These are phyloP conservation scores for Edaphochlamys debaryana DNA, from an alignment of 139 green algal genomes.

Conservation along the genomic window DNA sequence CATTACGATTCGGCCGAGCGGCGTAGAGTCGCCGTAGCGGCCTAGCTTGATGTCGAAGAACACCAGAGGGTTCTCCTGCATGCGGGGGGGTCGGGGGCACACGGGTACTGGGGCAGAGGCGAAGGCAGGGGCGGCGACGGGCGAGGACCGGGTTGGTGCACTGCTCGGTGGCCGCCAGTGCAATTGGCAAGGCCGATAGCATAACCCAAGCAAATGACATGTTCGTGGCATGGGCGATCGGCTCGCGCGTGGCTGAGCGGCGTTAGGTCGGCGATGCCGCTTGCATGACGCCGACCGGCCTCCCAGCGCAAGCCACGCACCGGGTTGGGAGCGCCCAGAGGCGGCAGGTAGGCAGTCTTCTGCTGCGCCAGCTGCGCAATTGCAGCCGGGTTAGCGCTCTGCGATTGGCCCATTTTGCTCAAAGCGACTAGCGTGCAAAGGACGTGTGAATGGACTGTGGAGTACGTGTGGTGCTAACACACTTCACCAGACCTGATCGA, in stretches of 20 bases:
- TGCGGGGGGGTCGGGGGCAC: background rate
- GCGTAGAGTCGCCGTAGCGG: conserved; percentile 72
- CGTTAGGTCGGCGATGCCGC: background rate
- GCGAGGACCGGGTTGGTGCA: background rate
- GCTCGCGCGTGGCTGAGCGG: no score
- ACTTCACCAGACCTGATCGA: no score
- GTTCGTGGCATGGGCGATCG: background rate
- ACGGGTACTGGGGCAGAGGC: background rate
- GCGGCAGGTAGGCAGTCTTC: conserved; percentile 48
- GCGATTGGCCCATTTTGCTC: conserved; percentile 34
- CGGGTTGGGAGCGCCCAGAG: conserved; percentile 76
- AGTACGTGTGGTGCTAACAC: no score
- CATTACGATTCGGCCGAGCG: conserved; percentile 86
- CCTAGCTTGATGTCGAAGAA: conserved; percentile 94
- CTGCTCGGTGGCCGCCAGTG: background rate
- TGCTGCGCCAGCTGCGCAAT: conserved; percentile 57
- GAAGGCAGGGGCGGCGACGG: background rate
- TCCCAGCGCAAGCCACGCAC: conserved; percentile 13
- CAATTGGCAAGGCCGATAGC: background rate
- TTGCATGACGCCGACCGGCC: background rate
- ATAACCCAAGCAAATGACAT: background rate
- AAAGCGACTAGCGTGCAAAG: no score
- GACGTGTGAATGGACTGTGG: no score
- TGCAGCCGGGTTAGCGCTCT: conserved; percentile 43
- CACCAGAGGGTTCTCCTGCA: conserved; percentile 78